These are phyloP conservation scores for Pseudopithomyces maydicus DNA, from an alignment of 2,329 filamentous ascomycete genomes.

Conservation along the genomic window DNA sequence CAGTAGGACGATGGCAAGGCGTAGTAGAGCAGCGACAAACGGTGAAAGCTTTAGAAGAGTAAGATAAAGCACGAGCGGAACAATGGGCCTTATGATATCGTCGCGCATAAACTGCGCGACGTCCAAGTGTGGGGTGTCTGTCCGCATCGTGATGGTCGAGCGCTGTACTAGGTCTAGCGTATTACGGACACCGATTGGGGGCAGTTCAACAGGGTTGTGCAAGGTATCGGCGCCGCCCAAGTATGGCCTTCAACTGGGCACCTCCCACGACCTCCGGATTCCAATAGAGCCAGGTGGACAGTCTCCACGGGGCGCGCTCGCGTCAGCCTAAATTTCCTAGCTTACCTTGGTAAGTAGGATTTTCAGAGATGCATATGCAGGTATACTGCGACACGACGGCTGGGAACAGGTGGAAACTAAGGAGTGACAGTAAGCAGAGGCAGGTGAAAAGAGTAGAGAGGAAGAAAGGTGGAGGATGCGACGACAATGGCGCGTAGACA, in stretches of 20 bases:
- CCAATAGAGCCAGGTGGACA: not conserved
- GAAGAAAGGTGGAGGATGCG: not conserved
- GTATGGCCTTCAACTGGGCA: not conserved
- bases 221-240: not conserved
- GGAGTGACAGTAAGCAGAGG: not conserved
- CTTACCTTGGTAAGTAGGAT: not conserved
- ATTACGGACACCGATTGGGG: slow-evolving; percentile 5
- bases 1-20: slow-evolving; percentile 14
- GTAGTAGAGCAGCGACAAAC: slow-evolving; percentile 13
- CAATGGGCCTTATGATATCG: slow-evolving; percentile 1
- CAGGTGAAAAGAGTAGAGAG: not conserved
- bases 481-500: not conserved
- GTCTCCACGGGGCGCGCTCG: slow-evolving; percentile 2
- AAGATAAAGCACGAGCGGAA: not conserved
- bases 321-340: slow-evolving; percentile 2
- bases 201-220: slow-evolving; percentile 2
- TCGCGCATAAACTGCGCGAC: not conserved
- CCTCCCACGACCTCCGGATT: slow-evolving; percentile 1
- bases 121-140: slow-evolving; percentile 1
- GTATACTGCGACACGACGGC: slow-evolving; percentile 1
- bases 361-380: not conserved
- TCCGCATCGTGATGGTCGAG: slow-evolving; percentile 3
- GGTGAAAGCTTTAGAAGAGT: not conserved
- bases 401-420: not conserved
- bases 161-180: not conserved